Percentiles rank a stretch among this genome's conserved stretches.
Conservation (phyloP, 768 basidiomycete species). For the Cubamyces lactineus region DNA sequence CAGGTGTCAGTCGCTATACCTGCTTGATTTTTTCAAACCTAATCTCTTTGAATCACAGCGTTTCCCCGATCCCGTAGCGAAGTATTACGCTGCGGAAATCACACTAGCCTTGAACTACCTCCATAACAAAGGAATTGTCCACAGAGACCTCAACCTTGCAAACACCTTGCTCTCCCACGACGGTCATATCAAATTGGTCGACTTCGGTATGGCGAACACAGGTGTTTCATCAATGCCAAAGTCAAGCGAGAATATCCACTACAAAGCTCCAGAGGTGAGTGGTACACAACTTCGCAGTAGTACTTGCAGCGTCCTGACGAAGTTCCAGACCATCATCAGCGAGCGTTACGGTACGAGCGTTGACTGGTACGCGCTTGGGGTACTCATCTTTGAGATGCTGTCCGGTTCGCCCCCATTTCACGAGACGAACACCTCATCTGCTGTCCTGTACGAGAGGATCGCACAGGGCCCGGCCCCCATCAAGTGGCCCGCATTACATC, state of each 20-base stretch:
- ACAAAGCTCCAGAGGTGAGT: slow-evolving; percentile 89
- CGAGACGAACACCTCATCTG: slow-evolving; percentile 82
- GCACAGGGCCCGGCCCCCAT: slow-evolving; percentile 71
- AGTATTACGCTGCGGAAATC: slow-evolving; percentile 97
- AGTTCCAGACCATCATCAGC: slow-evolving; percentile 67
- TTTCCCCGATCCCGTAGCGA: slow-evolving; percentile 96
- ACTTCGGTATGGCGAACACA: slow-evolving; percentile 94
- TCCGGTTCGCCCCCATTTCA: slow-evolving; percentile 96
- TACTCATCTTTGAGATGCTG: slow-evolving; percentile 97
- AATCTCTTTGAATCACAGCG: slow-evolving; percentile 49
- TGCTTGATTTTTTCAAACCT: no score
- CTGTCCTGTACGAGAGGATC: slow-evolving; percentile 91
- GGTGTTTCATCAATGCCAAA: slow-evolving; percentile 92
- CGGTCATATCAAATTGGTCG: slow-evolving; percentile 95
- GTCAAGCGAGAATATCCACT: slow-evolving; percentile 93
- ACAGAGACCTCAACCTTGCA: slow-evolving; percentile 97
- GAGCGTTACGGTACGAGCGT: slow-evolving; percentile 94
- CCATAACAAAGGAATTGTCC: slow-evolving; percentile 86
- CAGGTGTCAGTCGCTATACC: slow-evolving; percentile 60
- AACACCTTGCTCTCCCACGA: slow-evolving; percentile 93
- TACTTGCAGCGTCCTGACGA: no score
- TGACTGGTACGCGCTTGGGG: slow-evolving; percentile 98
- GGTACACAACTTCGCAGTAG: no score
- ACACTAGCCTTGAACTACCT: slow-evolving; percentile 91
- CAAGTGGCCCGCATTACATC: slow-evolving; percentile 80